A percentile compares a stretch with the other conserved stretches of the same genome.
phyloP scores from a whole-genome alignment of 331 rosid genomes.

The Pyracantha coccinea region DNA sequence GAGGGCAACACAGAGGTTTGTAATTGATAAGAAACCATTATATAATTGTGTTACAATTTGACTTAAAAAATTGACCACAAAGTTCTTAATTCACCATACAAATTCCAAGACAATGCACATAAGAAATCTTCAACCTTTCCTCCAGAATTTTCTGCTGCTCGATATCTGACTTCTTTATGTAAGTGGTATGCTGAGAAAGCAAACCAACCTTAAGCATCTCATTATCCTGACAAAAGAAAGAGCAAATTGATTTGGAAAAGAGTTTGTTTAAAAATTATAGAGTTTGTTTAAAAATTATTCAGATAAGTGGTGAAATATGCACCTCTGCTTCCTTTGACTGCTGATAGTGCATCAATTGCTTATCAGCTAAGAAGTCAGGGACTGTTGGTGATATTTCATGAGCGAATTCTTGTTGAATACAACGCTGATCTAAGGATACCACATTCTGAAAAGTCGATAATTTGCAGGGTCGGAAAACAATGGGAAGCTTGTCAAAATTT shows the following conservation, averaged over 20 bases:
- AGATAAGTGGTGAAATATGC: conserved; percentile 17
- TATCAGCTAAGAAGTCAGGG: conserved; percentile 13
- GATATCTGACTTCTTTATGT: conserved; percentile 26
- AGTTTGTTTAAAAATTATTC: background rate
- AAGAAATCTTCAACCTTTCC: conserved; percentile 45
- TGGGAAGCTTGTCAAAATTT: conserved; percentile 37
- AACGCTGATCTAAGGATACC: conserved; percentile 27
- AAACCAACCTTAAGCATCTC: conserved; percentile 19
- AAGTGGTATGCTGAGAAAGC: conserved; percentile 25
- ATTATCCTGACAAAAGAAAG: conserved; percentile 27
- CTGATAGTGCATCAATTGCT: conserved; percentile 16
- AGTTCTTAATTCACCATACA: background rate
- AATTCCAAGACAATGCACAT: background rate
- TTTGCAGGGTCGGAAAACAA: conserved; percentile 19
- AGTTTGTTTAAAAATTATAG: background rate
- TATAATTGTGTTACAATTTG: too few species aligned
- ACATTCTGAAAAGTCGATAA: conserved; percentile 20
- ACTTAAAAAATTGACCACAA: background rate
- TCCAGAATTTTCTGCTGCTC: conserved; percentile 57
- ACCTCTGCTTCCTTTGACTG: conserved; percentile 36
- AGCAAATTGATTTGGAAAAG: background rate
- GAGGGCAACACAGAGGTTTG: conserved; percentile 5
- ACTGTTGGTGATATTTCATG: conserved; percentile 16
- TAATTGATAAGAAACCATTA: background rate
- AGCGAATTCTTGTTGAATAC: conserved; percentile 22